These are phyloP conservation scores for Alternaria incomplexa DNA, from an alignment of 2,329 filamentous ascomycete species.

Conservation along the genomic window DNA sequence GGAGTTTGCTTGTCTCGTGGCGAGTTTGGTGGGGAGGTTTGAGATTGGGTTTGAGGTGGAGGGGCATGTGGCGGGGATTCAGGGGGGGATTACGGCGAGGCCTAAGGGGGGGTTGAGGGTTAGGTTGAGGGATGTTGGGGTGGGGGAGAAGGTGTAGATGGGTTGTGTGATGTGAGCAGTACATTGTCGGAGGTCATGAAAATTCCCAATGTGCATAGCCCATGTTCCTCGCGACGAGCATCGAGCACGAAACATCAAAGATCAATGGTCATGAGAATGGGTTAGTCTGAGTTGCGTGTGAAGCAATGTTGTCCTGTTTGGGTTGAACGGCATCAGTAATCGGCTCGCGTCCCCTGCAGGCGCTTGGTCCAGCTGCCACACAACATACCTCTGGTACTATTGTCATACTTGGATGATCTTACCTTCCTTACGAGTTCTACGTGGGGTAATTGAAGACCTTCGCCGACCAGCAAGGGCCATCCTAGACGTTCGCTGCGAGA, in stretches of 20 bases:
- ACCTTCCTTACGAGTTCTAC: background rate
- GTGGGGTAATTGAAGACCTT: background rate
- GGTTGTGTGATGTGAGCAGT: too few relatives aligned
- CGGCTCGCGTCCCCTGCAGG: background rate
- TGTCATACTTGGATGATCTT: background rate
- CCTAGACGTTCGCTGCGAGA: conserved; percentile 20
- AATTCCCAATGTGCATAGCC: too few relatives aligned
- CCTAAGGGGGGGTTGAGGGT: conserved; percentile 76
- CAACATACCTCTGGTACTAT: background rate
- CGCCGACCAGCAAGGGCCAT: conserved; percentile 3
- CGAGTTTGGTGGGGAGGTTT: conserved; percentile 77
- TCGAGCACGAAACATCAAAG: too few relatives aligned
- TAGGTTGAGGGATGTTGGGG: conserved; percentile 58
- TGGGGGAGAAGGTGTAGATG: background rate
- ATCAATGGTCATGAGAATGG: too few relatives aligned
- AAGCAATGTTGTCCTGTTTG: too few relatives aligned
- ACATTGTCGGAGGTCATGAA: too few relatives aligned
- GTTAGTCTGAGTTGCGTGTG: too few relatives aligned
- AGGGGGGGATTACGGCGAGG: conserved; percentile 72
- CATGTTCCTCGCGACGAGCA: too few relatives aligned
- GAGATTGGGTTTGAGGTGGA: conserved; percentile 69
- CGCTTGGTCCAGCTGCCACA: background rate
- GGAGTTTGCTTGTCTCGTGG: conserved; percentile 85
- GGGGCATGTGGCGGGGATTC: conserved; percentile 65
- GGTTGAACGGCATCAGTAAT: too few relatives aligned